Conservation (phyloP, 352 stramenopile species). For the Poterioochromonas sp. region DNA sequence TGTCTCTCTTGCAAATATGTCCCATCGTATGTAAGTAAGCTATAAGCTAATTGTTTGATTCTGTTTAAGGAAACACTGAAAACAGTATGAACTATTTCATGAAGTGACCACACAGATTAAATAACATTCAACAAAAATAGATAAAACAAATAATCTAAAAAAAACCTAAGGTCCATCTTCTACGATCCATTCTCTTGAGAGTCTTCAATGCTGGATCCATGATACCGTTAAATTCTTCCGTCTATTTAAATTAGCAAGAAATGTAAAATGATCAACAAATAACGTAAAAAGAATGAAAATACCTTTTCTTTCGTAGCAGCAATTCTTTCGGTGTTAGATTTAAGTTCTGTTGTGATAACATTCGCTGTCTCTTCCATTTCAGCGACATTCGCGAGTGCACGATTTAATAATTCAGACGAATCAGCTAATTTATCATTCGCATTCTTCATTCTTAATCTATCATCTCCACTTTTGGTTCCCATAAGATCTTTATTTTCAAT, state of each 20-base stretch:
- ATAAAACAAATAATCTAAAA: too few relatives aligned
- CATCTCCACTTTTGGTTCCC: not conserved
- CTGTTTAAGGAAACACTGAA: too few relatives aligned
- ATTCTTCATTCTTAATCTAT: not conserved
- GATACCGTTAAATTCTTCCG: not conserved
- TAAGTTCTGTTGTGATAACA: not conserved
- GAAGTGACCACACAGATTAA: too few relatives aligned
- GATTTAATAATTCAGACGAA: not conserved
- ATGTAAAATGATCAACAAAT: not conserved
- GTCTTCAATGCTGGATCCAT: not conserved
- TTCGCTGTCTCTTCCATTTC: not conserved
- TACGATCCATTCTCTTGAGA: not conserved
- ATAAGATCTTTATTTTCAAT: not conserved
- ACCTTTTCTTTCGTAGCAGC: not conserved
- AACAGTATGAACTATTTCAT: too few relatives aligned
- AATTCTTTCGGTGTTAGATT: not conserved
- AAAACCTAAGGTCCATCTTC: not conserved
- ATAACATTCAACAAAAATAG: too few relatives aligned
- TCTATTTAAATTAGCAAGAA: not conserved
- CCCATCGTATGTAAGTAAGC: too few relatives aligned
- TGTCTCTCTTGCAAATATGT: too few relatives aligned
- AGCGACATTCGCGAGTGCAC: not conserved
- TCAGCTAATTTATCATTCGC: not conserved
- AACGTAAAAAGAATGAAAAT: not conserved
- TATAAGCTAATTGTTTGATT: too few relatives aligned